These are phyloP conservation scores for Alternaria postmessia DNA, from an alignment of 2,329 filamentous ascomycete genomes.

Conservation along the genomic window DNA sequence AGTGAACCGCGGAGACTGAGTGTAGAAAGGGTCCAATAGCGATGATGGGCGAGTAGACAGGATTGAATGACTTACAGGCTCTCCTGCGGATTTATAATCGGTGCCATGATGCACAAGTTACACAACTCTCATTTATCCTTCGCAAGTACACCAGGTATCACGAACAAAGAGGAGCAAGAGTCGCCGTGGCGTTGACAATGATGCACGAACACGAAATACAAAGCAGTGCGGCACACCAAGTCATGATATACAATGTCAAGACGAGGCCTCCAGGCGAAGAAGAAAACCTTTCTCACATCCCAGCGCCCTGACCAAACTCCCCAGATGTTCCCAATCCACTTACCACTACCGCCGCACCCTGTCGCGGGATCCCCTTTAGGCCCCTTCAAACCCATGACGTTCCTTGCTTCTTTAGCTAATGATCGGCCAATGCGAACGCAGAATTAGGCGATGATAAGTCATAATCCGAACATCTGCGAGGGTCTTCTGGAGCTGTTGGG, in stretches of 20 bases:
- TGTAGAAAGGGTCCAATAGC: neutral
- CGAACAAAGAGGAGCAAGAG: conserved; percentile 3
- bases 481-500: conserved; percentile 4
- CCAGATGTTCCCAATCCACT: conserved; percentile 8
- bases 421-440: conserved; percentile 5
- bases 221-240: neutral
- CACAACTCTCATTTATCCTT: neutral
- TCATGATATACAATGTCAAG: neutral
- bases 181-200: neutral
- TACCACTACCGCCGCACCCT: conserved; percentile 13
- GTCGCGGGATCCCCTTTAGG: conserved; percentile 4
- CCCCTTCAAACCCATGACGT: conserved; percentile 6
- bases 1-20: neutral
- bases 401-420: conserved; percentile 1
- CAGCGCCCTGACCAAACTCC: conserved; percentile 4
- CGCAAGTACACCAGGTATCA: conserved; percentile 1
- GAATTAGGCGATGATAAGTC: neutral
- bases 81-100: conserved; percentile 17
- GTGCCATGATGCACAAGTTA: conserved; percentile 10
- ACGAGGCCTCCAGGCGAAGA: neutral
- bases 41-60: neutral
- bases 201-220: neutral
- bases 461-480: neutral
- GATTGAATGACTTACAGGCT: conserved; percentile 15
- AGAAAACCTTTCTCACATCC: neutral